Evolutionary conservation across 2,329 filamentous ascomycete species (phyloP).

Genomic region (Lasiodiplodia sp.): DNA sequence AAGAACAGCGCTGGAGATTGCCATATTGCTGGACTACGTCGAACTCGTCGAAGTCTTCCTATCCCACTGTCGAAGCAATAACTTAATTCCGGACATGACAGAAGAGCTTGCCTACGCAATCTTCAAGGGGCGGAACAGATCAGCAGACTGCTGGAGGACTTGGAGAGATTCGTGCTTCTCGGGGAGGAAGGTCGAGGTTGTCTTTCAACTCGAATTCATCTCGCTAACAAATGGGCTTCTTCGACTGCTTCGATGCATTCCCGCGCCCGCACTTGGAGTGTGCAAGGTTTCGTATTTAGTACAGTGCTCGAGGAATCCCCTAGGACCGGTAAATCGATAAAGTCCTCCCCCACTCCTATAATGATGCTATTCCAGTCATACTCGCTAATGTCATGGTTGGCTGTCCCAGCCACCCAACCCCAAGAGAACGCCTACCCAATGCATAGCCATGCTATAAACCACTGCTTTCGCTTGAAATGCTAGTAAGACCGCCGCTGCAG

Average conservation of each 20-base stretch:
- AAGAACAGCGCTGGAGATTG: neutral
- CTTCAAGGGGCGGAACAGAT: no score
- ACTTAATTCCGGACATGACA: neutral
- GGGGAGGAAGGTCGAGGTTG: no score
- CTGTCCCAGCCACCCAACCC: neutral
- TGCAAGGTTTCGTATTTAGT: no score
- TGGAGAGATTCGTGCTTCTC: no score
- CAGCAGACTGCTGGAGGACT: no score
- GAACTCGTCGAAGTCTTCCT: neutral
- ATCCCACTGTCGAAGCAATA: neutral
- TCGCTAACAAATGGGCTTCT: no score
- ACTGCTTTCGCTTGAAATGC: neutral
- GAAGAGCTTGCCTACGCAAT: neutral
- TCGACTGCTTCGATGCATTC: no score
- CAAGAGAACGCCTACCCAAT: neutral
- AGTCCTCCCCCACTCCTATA: neutral
- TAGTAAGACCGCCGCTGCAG: constrained; percentile 17
- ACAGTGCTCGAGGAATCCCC: no score
- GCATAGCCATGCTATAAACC: neutral
- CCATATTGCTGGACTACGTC: neutral
- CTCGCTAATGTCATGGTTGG: neutral
- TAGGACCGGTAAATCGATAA: no score
- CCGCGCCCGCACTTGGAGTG: no score
- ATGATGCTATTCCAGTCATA: neutral
- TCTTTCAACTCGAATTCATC: no score